Conservation (phyloP, 805 yeast species). For the Lipomyces chichibuensis region DNA sequence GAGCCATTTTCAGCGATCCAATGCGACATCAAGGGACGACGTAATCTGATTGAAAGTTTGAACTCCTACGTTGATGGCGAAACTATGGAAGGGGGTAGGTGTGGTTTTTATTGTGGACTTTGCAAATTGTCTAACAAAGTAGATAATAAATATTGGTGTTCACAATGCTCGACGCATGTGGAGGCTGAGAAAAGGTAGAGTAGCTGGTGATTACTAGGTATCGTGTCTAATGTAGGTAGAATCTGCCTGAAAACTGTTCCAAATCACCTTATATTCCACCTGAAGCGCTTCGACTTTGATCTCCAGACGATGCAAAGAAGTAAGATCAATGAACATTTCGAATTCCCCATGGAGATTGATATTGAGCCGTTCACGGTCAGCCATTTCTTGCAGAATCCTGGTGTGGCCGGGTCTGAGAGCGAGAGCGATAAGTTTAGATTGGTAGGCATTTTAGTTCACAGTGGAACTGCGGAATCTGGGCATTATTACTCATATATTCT, state of each 20-base stretch:
- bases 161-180: constrained; percentile 28
- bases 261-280: constrained; percentile 30
- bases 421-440: constrained; percentile 16
- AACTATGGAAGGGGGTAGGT: constrained; percentile 29
- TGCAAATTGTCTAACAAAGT: not conserved
- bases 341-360: constrained; percentile 28
- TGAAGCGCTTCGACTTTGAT: constrained; percentile 35
- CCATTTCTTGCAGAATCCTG: constrained; percentile 6
- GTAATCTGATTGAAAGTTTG: constrained; percentile 21
- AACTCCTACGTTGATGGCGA: constrained; percentile 33
- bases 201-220: not conserved
- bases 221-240: not conserved
- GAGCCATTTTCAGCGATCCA: constrained; percentile 35
- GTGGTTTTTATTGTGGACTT: not conserved
- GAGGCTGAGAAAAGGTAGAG: constrained; percentile 27
- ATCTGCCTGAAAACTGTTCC: constrained; percentile 31
- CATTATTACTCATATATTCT: constrained; percentile 33
- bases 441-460: constrained; percentile 30
- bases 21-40: constrained; percentile 33
- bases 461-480: constrained; percentile 34
- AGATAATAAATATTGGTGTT: constrained; percentile 33
- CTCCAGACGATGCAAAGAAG: constrained; percentile 34
- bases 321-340: constrained; percentile 32
- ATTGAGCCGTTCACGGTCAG: constrained; percentile 26
- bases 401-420: not conserved